Evolutionary conservation across 2,329 filamentous ascomycete genomes (phyloP).

Genomic region (Fusarium siculi): DNA sequence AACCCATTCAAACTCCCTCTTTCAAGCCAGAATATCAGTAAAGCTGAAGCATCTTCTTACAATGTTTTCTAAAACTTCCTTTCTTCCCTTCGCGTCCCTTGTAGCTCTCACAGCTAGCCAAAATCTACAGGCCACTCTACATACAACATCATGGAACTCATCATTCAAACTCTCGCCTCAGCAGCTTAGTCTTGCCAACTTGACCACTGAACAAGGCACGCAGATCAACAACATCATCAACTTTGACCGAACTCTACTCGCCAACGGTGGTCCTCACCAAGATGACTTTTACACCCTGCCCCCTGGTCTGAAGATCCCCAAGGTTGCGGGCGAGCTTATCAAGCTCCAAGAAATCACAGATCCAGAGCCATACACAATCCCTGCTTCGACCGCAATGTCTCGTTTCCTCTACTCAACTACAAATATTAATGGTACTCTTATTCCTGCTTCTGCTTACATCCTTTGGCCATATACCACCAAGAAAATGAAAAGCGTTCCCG

Average conservation of each 20-base stretch:
- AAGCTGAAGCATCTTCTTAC: rapidly evolving
- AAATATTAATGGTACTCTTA: background rate
- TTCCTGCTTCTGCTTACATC: background rate
- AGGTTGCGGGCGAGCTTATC: background rate
- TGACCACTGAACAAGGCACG: background rate
- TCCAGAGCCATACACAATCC: background rate
- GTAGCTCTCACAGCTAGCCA: background rate
- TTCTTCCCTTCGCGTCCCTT: background rate
- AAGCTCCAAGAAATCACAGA: background rate
- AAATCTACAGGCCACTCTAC: background rate
- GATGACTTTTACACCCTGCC: background rate
- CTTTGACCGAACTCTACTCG: background rate
- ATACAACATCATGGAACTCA: background rate
- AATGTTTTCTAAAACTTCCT: background rate
- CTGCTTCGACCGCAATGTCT: background rate
- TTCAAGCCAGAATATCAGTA: background rate
- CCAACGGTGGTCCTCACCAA: background rate
- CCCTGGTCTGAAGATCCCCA: background rate
- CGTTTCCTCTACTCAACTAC: background rate
- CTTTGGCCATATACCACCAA: background rate
- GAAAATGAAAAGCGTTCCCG: background rate
- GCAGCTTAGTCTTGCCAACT: background rate
- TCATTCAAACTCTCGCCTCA: background rate
- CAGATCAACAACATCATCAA: background rate
- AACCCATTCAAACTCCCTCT: background rate